Evolutionary conservation across 2,329 filamentous ascomycete genomes (phyloP), one percentile per base, ranked within the genome.

Genomic region (Talaromyces piceae): DNA sequence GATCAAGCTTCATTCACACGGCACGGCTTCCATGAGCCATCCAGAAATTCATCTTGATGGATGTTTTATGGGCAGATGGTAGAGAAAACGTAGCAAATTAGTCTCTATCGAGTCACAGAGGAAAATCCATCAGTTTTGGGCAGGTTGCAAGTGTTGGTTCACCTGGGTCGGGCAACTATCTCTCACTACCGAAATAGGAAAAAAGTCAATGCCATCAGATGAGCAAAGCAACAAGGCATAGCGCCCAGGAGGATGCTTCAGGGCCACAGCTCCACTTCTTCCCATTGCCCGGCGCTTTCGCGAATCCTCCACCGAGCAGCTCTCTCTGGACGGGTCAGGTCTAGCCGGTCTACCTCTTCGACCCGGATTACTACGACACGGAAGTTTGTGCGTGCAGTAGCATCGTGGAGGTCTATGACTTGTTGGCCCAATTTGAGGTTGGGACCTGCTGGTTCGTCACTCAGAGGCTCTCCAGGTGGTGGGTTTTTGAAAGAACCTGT

Each of bases 341-440:
- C 86, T 13, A 87, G 74, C 60, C 78, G 76, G 65, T 95, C 90
- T 18, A 94, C 83, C 65, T 87, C 82, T 7, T 87, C 80, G 0
- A 95, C 84, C 45, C 84, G 82, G 65, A 98, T 93, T 63, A 93
- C 83, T 3, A 95, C 88, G 0, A 95, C 87, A 49, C 91, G 76
- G 64, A 95, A 95, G 66, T 94, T 87, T 57, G 72, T 72, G 58
- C 89, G 76, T 37, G 88, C 87, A 50, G 85, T 59, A 5, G 62
- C 57, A 60, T 97, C 89, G 41, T 88, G 69, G 5, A 94, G 67
- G 59, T 86, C 81, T 16, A 81, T 77, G 13, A 93, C 83, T 67
- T 82, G 83, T 65, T 86, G 82, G 9, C 79, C 80, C 2, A 81
- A 60, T 47, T 71, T 66, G 67, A 64, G 72, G 59, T 63, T 73